Evolutionary conservation across 352 stramenopile species (phyloP).

Genomic region (Peronospora farinosa): DNA sequence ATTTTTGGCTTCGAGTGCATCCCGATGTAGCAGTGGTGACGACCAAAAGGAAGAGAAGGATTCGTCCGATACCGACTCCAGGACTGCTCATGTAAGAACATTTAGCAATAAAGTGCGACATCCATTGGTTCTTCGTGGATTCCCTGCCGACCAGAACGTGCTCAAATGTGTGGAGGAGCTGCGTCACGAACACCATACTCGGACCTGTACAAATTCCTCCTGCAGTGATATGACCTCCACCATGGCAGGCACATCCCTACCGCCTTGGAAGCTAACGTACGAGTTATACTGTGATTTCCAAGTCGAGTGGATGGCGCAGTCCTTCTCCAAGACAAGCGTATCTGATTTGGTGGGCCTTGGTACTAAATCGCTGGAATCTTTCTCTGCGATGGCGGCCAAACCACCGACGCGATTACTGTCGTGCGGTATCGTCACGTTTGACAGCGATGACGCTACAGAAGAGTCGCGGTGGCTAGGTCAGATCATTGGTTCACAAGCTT

Average conservation of each 20-base stretch:
- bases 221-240: conserved; percentile 4
- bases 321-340: conserved; percentile 5
- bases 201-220: neutral
- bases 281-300: conserved; percentile 65
- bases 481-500: conserved; percentile 14
- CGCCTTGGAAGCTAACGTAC: conserved; percentile 73
- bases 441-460: conserved; percentile 16
- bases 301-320: conserved; percentile 44
- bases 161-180: conserved; percentile 69
- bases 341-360: neutral
- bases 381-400: conserved; percentile 15
- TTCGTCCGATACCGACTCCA: conserved; percentile 1
- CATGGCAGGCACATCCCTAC: conserved; percentile 16
- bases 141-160: conserved; percentile 66
- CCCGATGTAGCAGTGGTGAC: conserved; percentile 16
- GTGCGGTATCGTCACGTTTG: conserved; percentile 21
- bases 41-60: conserved; percentile 25
- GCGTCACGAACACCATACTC: conserved; percentile 20
- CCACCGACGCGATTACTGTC: conserved; percentile 12
- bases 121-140: conserved; percentile 31
- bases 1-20: conserved; percentile 10
- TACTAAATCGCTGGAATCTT: conserved; percentile 10
- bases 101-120: conserved; percentile 11
- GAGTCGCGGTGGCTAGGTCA: conserved; percentile 19
- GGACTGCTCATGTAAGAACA: conserved; percentile 5